Percentiles rank a stretch among this genome's conserved stretches.
Evolutionary conservation across 2,329 filamentous ascomycete genomes (phyloP).

Genomic region (Nothopassalora personata): DNA sequence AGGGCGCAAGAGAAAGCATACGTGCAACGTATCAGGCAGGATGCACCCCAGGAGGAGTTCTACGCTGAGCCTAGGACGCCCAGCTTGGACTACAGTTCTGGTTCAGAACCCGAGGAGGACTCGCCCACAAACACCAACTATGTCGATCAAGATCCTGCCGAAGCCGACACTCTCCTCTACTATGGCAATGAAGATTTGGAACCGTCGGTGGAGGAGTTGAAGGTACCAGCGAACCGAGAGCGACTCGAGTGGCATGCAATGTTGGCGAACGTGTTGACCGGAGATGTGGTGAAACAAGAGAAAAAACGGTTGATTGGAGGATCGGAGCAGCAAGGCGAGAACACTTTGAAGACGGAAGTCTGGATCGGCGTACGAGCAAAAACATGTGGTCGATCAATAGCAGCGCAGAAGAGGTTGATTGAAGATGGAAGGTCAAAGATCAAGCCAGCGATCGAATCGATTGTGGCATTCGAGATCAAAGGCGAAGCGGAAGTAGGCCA

Average conservation of each 20-base stretch:
- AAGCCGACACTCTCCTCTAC: conserved; percentile 88
- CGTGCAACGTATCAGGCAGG: conserved; percentile 80
- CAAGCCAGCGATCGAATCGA: conserved; percentile 73
- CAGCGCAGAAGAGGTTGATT: conserved; percentile 79
- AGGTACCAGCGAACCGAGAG: conserved; percentile 81
- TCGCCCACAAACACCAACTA: conserved; percentile 79
- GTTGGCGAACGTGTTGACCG: conserved; percentile 89
- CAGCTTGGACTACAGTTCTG: conserved; percentile 61
- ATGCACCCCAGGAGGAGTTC: conserved; percentile 58
- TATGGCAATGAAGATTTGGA: conserved; percentile 86
- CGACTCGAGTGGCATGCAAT: conserved; percentile 97
- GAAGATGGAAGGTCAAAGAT: conserved; percentile 74
- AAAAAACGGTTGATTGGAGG: conserved; percentile 91
- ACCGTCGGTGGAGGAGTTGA: conserved; percentile 82
- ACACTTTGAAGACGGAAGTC: conserved; percentile 62
- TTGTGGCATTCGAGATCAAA: conserved; percentile 90
- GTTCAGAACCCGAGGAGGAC: conserved; percentile 85
- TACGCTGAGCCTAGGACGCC: conserved; percentile 66
- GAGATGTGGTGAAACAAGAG: conserved; percentile 95
- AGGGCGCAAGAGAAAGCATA: conserved; percentile 90
- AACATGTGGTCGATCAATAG: conserved; percentile 74
- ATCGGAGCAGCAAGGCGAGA: conserved; percentile 66
- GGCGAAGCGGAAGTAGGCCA: conserved; percentile 89
- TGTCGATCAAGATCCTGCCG: conserved; percentile 76
- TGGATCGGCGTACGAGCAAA: conserved; percentile 86